Base-by-base conservation (phyloP, 768 basidiomycete genomes). In the Zangia roseola region DNA sequence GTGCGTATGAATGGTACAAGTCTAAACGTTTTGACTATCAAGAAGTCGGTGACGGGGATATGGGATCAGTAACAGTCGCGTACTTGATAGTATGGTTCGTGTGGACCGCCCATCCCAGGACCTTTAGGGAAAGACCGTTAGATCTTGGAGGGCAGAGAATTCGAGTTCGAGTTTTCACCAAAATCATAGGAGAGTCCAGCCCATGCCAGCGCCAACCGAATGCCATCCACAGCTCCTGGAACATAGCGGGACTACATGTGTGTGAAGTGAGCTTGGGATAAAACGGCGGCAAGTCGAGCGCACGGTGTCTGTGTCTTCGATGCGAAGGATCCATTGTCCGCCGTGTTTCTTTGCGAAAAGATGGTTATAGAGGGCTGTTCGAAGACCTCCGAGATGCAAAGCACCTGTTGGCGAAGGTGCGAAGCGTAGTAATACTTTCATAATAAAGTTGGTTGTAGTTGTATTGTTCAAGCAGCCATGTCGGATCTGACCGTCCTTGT, bases 391-490 rank as follows among this genome's bases (percentile, higher is more conserved):
- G 2, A 99, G 82, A 67, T 99, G 97, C 5, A 98, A 74, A 26
- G 86, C 79, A 2, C 97, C 97, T 0, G 97, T 99, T 1, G 97
- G 97, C 1, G 97, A 98, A 1, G 97, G 97, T 3, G 95, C 97
- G 67, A 99, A 98, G 14, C 97, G 85, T 14, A 98, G 69, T 16
- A 93, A 73, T 10, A 76, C 78, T 75, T 84, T 83, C 58, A 63
- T 53, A 5, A 26, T 16, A 20, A n/a, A n/a, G n/a, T n/a, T n/a
- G n/a, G n/a, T n/a, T n/a, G n/a, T n/a, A n/a, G n/a, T n/a, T n/a
- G n/a, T n/a, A n/a, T n/a, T n/a, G n/a, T n/a, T n/a, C n/a, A n/a
- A n/a, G n/a, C n/a, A 28, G 26, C 9, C 37, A 67, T 69, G 66
- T 54, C 68, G 16, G 68, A 69, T 45, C 28, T 69, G 28, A 68